These are phyloP conservation scores for Davidsoniella eucalypti DNA, from an alignment of 2,329 filamentous ascomycete genomes.

Conservation along the genomic window DNA sequence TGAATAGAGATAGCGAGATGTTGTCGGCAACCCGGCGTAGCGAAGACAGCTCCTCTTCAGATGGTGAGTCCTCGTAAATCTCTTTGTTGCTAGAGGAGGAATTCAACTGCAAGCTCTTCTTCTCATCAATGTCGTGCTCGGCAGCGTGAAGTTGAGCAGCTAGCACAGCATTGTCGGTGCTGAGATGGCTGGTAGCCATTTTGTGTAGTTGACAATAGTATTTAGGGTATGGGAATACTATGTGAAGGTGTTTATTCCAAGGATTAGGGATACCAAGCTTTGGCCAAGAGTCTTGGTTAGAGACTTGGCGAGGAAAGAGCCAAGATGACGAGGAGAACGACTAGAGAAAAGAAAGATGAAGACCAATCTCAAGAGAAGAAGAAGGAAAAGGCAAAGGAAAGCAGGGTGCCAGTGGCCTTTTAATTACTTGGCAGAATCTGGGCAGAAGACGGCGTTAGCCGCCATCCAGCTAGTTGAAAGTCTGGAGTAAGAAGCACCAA, in stretches of 20 bases:
- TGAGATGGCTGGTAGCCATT: slow-evolving; percentile 19
- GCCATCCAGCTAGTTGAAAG: too few species aligned
- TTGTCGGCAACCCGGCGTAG: slow-evolving; percentile 38
- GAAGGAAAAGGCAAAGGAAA: not conserved
- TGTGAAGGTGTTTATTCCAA: too few species aligned
- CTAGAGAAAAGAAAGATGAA: not conserved
- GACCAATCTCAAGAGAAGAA: not conserved
- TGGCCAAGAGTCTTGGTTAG: not conserved
- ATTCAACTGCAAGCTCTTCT: slow-evolving; percentile 16
- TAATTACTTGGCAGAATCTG: not conserved
- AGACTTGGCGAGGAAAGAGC: not conserved
- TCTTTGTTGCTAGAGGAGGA: slow-evolving; percentile 15
- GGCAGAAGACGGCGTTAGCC: too few species aligned
- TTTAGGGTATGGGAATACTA: too few species aligned
- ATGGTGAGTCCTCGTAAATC: slow-evolving; percentile 21
- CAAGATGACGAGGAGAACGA: not conserved
- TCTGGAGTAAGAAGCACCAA: too few species aligned
- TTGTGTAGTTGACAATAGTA: slow-evolving; percentile 1
- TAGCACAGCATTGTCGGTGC: slow-evolving; percentile 21
- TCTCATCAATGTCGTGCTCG: slow-evolving; percentile 18
- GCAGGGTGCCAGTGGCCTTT: not conserved
- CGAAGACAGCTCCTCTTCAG: slow-evolving; percentile 33
- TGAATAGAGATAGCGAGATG: slow-evolving; percentile 43
- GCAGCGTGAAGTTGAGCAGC: slow-evolving; percentile 17
- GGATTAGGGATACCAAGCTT: not conserved